phyloP scores from a whole-genome alignment of 164 flowering plant species.

The Aristolochia fimbriata region DNA sequence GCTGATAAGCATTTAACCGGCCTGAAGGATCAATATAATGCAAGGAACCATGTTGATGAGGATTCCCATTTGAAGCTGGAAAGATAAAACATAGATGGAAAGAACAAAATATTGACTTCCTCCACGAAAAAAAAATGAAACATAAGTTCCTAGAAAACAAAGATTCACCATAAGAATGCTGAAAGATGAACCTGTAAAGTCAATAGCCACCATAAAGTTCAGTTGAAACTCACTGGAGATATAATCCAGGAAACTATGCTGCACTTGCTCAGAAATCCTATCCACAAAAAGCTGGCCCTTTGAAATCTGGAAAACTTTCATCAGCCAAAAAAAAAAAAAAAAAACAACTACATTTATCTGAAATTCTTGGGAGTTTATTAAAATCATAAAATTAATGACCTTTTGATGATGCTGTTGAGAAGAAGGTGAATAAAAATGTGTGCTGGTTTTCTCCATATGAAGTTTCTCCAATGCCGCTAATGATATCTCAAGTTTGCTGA shows the following conservation, averaged over 20 bases:
- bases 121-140: too few relatives aligned
- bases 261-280: slow-evolving; percentile 42
- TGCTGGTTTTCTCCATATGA: slow-evolving; percentile 39
- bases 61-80: slow-evolving; percentile 89
- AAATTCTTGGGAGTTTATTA: too few relatives aligned
- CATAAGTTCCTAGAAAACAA: too few relatives aligned
- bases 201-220: slow-evolving; percentile 91
- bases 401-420: slow-evolving; percentile 12
- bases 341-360: too few relatives aligned
- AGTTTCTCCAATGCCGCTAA: slow-evolving; percentile 52
- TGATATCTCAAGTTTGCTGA: slow-evolving; percentile 71
- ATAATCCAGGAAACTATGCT: slow-evolving; percentile 77
- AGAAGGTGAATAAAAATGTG: slow-evolving; percentile 38
- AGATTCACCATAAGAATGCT: background rate
- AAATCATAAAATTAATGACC: background rate
- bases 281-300: slow-evolving; percentile 80
- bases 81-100: background rate
- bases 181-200: slow-evolving; percentile 64
- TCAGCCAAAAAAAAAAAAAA: too few relatives aligned
- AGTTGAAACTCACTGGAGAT: slow-evolving; percentile 89
- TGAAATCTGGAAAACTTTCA: slow-evolving; percentile 29
- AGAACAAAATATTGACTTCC: background rate
- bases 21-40: slow-evolving; percentile 84
- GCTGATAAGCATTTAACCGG: slow-evolving; percentile 73
- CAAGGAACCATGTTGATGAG: slow-evolving; percentile 55